Conservation (phyloP, 1,284 basidiomycete species). For the Pyrrhoderma lamaoense region DNA sequence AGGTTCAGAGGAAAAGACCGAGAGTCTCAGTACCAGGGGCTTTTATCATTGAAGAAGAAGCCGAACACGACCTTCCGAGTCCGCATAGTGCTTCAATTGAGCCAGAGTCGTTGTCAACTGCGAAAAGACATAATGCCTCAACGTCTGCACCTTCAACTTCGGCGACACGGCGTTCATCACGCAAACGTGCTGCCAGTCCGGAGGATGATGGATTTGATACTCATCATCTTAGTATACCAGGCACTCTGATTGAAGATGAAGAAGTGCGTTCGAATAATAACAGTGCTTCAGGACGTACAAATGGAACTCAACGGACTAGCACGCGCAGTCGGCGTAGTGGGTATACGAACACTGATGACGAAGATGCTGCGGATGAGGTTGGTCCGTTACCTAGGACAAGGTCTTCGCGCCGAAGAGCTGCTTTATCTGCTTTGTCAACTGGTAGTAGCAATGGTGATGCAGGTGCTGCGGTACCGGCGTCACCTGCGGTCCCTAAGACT, state of each 20-base stretch:
- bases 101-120: neutral
- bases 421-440: too few species aligned
- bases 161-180: neutral
- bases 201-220: slow-evolving; percentile 4
- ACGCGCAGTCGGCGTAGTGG: neutral
- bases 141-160: neutral
- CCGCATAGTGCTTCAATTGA: slow-evolving; percentile 7
- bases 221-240: slow-evolving; percentile 18
- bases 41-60: slow-evolving; percentile 9
- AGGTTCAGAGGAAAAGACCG: slow-evolving; percentile 1
- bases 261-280: slow-evolving; percentile 2
- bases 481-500: slow-evolving; percentile 1
- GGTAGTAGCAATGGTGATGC: too few species aligned
- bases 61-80: slow-evolving; percentile 13
- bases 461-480: neutral
- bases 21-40: slow-evolving; percentile 14
- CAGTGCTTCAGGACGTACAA: neutral
- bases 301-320: neutral
- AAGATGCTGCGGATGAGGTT: slow-evolving; percentile 12
- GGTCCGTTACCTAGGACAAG: neutral
- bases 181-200: slow-evolving; percentile 16
- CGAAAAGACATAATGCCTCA: neutral
- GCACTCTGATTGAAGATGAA: slow-evolving; percentile 18
- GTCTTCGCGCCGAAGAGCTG: neutral
- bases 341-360: neutral